Percentiles rank a stretch among this genome's conserved stretches.
Evolutionary conservation across 495 filamentous ascomycete genomes (phyloP).

Genomic region (Penicillium egyptiacum): DNA sequence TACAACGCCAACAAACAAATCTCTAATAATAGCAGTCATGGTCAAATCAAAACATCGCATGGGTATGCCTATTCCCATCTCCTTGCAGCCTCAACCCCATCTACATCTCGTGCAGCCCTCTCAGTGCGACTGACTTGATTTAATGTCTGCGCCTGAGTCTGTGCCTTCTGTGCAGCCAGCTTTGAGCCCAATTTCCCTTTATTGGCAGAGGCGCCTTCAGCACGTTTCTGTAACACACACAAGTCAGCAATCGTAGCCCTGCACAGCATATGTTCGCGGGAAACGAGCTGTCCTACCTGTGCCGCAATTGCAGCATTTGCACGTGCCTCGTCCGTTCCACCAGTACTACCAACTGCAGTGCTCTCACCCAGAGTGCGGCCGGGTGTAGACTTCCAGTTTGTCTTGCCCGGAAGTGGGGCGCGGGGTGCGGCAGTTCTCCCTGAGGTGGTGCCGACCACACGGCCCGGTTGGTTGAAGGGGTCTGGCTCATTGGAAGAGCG

Average conservation of each 20-base stretch:
- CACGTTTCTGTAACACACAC: conserved; percentile 38
- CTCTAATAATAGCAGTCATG: neutral
- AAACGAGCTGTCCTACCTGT: conserved; percentile 48
- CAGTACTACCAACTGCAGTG: conserved; percentile 17
- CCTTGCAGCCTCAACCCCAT: conserved; percentile 50
- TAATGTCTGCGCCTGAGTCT: conserved; percentile 61
- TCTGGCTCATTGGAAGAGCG: conserved; percentile 56
- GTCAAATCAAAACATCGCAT: neutral
- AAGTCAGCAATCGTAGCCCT: neutral
- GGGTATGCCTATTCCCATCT: conserved; percentile 49
- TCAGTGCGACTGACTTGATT: conserved; percentile 56
- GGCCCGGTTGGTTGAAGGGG: conserved; percentile 61
- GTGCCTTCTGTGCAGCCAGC: conserved; percentile 63
- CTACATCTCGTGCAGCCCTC: conserved; percentile 56
- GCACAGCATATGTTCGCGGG: neutral
- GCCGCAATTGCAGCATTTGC: conserved; percentile 65
- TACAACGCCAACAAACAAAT: neutral
- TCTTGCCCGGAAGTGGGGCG: conserved; percentile 42
- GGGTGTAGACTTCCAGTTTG: conserved; percentile 46
- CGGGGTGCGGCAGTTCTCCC: conserved; percentile 27
- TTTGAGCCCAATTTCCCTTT: conserved; percentile 61
- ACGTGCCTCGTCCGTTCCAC: conserved; percentile 47
- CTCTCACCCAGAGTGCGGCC: conserved; percentile 56
- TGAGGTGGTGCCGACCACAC: conserved; percentile 49
- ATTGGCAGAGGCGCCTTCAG: conserved; percentile 27